phyloP scores from a whole-genome alignment of 768 basidiomycete genomes.

The Terana coerulea region DNA sequence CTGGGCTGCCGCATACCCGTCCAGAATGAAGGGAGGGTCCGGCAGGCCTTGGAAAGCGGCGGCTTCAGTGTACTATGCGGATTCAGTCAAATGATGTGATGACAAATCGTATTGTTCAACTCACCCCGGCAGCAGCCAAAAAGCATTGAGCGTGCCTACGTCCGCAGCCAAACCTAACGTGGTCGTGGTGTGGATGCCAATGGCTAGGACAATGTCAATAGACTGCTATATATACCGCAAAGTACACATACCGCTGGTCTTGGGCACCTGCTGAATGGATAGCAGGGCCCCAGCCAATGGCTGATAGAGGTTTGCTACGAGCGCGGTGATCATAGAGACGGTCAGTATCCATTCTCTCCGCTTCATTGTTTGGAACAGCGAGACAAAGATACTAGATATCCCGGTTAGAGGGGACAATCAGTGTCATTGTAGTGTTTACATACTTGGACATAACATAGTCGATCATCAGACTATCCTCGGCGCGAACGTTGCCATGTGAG shows the following conservation, averaged over 20 bases:
- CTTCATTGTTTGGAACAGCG: conserved; percentile 30
- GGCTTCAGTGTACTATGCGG: conserved; percentile 37
- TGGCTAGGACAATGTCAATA: conserved; percentile 26
- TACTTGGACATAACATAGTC: conserved; percentile 50
- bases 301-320: conserved; percentile 47
- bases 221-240: conserved; percentile 13
- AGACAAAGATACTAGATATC: conserved; percentile 41
- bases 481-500: conserved; percentile 46
- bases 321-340: conserved; percentile 46
- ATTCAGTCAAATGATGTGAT: not conserved
- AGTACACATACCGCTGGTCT: conserved; percentile 32
- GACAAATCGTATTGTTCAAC: conserved; percentile 16
- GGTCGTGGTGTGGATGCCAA: conserved; percentile 37
- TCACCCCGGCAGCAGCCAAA: conserved; percentile 58
- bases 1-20: conserved; percentile 50
- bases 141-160: conserved; percentile 43
- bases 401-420: not conserved
- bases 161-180: conserved; percentile 43
- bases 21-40: conserved; percentile 56
- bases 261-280: conserved; percentile 25
- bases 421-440: not conserved
- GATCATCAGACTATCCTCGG: conserved; percentile 57
- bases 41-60: conserved; percentile 40
- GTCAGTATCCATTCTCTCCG: conserved; percentile 54
- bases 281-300: conserved; percentile 48